Base-by-base conservation (phyloP, 352 stramenopile genomes). In the Globisporangium iwayamae region DNA sequence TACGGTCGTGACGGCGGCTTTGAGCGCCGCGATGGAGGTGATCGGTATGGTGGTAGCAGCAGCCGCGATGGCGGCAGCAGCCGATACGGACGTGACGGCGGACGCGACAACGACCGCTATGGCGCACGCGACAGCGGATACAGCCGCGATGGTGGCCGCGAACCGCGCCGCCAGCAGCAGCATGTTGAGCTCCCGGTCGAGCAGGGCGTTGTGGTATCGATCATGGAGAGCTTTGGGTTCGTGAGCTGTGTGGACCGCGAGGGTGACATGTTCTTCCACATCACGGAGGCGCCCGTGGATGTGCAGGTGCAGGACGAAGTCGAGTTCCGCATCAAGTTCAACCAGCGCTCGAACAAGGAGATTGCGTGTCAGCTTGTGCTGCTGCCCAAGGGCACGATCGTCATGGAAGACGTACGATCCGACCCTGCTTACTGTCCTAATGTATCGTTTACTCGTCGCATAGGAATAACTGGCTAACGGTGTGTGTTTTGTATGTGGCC, bases 231-330 rank as follows among this genome's bases (percentile, higher is more conserved):
- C 32, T 87, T 87, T 54, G 78, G 78, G 47, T 87, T 87, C 57
- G 74, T 87, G 34, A 79, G 82, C 65, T 79, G 80, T 57, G 65
- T 87, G 63, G 82, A 88, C 9, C 73, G 79, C 56, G 79, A 93
- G 14, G 79, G 78, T 22, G 85, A 93, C 43, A 55, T 91, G 47
- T 93, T 93, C 68, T 93, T 93, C 70, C 85, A 93, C 71, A 85
- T 91, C 39, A 86, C 80, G 8, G 85, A 93, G 48, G 85, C 82
- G 30, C 85, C 85, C 0, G 66, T 85, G 65, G 81, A 89, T 65
- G 60, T 88, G 53, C 73, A 90, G 60, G 45, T 91, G 48, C 72
- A 87, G 25, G 83, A 91, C 65, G 85, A 93, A 52, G 74, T 91
- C 39, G 82, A 88, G 69, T 93, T 90, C 66, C 77, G 82, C 36